Percentiles rank a stretch among this genome's conserved stretches.
phyloP scores from a whole-genome alignment of 2,329 filamentous ascomycete species.

The Botrytis elliptica region DNA sequence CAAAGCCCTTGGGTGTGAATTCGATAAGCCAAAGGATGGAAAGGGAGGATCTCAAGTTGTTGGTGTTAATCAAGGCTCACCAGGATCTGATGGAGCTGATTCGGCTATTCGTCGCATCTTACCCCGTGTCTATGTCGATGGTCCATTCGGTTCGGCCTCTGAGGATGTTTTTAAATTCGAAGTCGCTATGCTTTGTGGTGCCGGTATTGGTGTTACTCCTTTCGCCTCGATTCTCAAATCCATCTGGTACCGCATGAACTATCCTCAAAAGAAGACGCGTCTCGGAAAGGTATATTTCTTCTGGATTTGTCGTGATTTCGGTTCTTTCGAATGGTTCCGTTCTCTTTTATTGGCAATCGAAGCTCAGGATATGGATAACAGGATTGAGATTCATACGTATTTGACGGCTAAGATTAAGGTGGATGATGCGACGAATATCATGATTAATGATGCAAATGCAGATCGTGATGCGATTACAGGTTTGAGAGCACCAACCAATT shows the following conservation, averaged over 20 bases:
- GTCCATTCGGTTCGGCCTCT: conserved; percentile 81
- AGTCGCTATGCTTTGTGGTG: conserved; percentile 73
- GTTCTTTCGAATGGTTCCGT: conserved; percentile 86
- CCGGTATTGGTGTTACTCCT: conserved; percentile 82
- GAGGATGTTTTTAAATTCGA: conserved; percentile 91
- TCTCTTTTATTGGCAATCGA: conserved; percentile 82
- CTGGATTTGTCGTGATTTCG: conserved; percentile 88
- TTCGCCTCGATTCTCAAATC: conserved; percentile 86
- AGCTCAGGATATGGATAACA: conserved; percentile 77
- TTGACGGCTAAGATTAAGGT: conserved; percentile 83
- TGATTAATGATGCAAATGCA: conserved; percentile 85
- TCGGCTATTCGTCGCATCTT: conserved; percentile 70
- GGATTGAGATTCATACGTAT: conserved; percentile 88
- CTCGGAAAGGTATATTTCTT: conserved; percentile 89
- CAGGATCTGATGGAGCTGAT: conserved; percentile 54
- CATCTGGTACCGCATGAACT: conserved; percentile 93
- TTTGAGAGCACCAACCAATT: conserved; percentile 77
- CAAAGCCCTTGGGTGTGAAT: conserved; percentile 71
- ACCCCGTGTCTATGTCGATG: conserved; percentile 78
- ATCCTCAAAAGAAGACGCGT: conserved; percentile 74
- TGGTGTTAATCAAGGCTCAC: conserved; percentile 59
- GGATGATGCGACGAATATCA: conserved; percentile 85
- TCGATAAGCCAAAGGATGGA: conserved; percentile 54
- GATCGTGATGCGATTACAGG: conserved; percentile 84
- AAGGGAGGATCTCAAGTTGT: conserved; percentile 62